Base-by-base conservation (phyloP, 2,329 filamentous ascomycete genomes). In the Venturia effusa region DNA sequence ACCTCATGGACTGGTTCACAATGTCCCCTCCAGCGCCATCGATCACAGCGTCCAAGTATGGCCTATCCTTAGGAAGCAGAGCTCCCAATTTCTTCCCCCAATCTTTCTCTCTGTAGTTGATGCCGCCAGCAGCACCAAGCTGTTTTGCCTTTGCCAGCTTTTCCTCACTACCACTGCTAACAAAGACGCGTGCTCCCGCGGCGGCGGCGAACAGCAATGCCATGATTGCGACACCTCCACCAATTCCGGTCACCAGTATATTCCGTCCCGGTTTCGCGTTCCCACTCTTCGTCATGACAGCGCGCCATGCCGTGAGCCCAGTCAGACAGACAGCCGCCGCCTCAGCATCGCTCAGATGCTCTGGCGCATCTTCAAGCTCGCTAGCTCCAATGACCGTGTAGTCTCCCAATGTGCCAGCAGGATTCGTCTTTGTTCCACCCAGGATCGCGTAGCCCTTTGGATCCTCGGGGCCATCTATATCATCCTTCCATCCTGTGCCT, bases 11-110 rank as follows among this genome's bases (percentile, higher is more conserved):
- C 73, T 86, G 88, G 43, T 81, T 78, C n/a, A 96, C 83, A 54
- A 96, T 81, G 75, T 95, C 88, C 1, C 91, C 92, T 3, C 93
- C 93, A 0, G 93, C 92, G 1, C 94, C 93, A 75, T 97, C 94
- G 68, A 97, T 83, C 59, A 97, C 87, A 24, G 88, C 87, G 75
- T 97, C 94, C 7, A 94, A 71, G 67, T 81, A 89, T 62, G 85
- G 85, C 67, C 86, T 81, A 59, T 88, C 84, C 48, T 78, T 74
- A 0, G 89, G 85, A 32, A 96, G 77, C 69, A 86, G 71, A 59
- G 75, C 74, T 62, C 71, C 75, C 64, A 97, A 77, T 71, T 88
- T 84, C 80, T 88, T 89, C 65, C 96, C 90, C 93, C 93, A 97
- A 1, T 80, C 85, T 34, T 84, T 79, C 62, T 87, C 84, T 73